Evolutionary conservation across 2,329 filamentous ascomycete genomes (phyloP).

Genomic region (Colletotrichum trifolii): DNA sequence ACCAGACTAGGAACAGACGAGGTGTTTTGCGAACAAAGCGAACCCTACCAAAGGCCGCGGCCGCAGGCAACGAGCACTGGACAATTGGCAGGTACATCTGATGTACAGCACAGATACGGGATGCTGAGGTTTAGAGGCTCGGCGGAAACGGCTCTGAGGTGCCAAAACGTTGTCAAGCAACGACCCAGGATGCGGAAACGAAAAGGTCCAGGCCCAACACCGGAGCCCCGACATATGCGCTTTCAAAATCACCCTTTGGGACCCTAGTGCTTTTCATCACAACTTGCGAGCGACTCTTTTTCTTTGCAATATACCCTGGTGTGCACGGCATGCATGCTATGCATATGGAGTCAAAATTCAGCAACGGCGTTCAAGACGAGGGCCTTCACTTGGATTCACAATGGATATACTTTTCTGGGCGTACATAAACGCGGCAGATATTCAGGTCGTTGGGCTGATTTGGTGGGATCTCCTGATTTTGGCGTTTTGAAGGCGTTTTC

Average conservation of each 20-base stretch:
- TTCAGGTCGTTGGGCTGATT: not conserved
- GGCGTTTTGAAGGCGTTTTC: too few species aligned
- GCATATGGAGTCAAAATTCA: not conserved
- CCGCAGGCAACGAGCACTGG: not conserved
- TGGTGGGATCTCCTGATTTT: not conserved
- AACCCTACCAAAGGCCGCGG: constrained; percentile 1
- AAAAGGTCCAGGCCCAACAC: constrained; percentile 15
- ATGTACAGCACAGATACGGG: constrained; percentile 8
- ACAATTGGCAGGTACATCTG: not conserved
- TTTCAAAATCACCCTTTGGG: not conserved
- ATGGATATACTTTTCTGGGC: not conserved
- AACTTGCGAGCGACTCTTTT: constrained; percentile 5
- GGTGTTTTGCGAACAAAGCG: constrained; percentile 28
- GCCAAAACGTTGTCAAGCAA: constrained; percentile 31
- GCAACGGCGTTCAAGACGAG: constrained; percentile 25
- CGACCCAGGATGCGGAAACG: constrained; percentile 35
- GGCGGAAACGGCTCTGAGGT: constrained; percentile 27
- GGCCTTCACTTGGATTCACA: not conserved
- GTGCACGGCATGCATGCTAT: constrained; percentile 4
- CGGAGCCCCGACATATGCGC: constrained; percentile 5
- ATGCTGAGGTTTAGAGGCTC: constrained; percentile 29
- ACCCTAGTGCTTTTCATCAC: not conserved
- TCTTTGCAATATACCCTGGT: constrained; percentile 25
- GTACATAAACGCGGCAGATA: not conserved
- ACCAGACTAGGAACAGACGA: constrained; percentile 27